Evolutionary conservation across 257 asterid species (phyloP).

Genomic region (Rhazya stricta): DNA sequence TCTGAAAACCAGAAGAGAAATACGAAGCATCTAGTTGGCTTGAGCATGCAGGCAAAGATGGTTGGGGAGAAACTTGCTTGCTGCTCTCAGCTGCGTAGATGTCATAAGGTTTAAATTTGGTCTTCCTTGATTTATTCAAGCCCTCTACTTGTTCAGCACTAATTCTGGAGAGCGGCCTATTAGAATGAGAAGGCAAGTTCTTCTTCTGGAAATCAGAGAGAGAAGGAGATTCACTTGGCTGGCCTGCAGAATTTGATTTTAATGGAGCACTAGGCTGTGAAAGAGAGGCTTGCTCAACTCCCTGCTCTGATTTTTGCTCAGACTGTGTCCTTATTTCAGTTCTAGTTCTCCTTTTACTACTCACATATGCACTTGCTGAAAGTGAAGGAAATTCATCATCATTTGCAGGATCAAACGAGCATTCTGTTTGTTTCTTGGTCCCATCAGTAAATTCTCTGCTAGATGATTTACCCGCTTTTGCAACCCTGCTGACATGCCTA

Average conservation of each 20-base stretch:
- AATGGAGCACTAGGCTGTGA: not conserved
- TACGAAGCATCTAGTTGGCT: constrained; percentile 4
- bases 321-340: constrained; percentile 19
- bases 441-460: not conserved
- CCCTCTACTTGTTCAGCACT: constrained; percentile 12
- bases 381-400: constrained; percentile 28
- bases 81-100: constrained; percentile 33
- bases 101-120: constrained; percentile 32
- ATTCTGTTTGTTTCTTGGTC: not conserved
- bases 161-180: constrained; percentile 1
- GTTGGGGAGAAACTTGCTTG: not conserved
- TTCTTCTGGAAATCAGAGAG: constrained; percentile 26
- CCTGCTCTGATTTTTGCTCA: constrained; percentile 15
- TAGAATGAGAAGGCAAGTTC: constrained; percentile 5
- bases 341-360: constrained; percentile 26
- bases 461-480: not conserved
- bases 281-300: not conserved
- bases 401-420: constrained; percentile 4
- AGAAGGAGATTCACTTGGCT: constrained; percentile 8
- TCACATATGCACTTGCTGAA: constrained; percentile 8
- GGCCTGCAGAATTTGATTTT: constrained; percentile 11
- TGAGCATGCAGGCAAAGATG: not conserved
- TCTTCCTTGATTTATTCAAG: constrained; percentile 3
- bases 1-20: constrained; percentile 25
- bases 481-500: not conserved